Percentiles rank a stretch among this genome's conserved stretches.
phyloP scores from a whole-genome alignment of 768 basidiomycete genomes.

The Boletus barrowsii region DNA sequence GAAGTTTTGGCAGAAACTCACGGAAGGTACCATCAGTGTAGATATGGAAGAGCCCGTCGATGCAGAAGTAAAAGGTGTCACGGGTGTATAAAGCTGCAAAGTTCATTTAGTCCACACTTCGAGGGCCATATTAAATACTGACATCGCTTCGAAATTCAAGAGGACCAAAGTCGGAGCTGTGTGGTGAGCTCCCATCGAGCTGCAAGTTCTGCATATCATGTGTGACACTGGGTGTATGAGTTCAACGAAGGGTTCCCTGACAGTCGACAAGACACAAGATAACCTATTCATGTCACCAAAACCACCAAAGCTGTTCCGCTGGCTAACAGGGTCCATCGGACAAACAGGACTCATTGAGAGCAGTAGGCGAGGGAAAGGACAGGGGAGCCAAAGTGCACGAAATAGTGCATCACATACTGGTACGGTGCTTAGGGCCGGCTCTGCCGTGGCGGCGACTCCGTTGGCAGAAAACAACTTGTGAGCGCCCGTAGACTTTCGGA shows the following conservation, averaged over 20 bases:
- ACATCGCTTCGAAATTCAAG: not conserved
- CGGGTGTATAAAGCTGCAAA: not conserved
- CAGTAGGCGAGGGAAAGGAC: too few species aligned
- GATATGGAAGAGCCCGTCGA: too few species aligned
- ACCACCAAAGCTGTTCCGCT: not conserved
- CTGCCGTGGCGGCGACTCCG: not conserved
- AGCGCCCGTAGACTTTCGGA: too few species aligned
- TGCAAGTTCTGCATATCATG: not conserved
- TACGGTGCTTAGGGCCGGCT: not conserved
- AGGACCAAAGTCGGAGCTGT: not conserved
- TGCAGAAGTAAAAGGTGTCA: too few species aligned
- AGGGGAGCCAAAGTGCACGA: too few species aligned
- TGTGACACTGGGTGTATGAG: not conserved
- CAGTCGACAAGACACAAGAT: not conserved
- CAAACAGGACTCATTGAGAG: not conserved
- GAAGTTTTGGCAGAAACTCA: not conserved
- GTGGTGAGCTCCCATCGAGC: not conserved
- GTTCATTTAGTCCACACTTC: not conserved
- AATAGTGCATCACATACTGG: not conserved
- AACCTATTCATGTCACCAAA: not conserved
- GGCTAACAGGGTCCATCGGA: not conserved
- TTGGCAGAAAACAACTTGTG: too few species aligned
- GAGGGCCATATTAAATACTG: not conserved
- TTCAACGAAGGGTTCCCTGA: not conserved
- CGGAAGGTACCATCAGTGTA: not conserved